Evolutionary conservation across 371 early-diverging fungal species (phyloP), one percentile per base, ranked within the genome.

Genomic region (Mortierella sp.): DNA sequence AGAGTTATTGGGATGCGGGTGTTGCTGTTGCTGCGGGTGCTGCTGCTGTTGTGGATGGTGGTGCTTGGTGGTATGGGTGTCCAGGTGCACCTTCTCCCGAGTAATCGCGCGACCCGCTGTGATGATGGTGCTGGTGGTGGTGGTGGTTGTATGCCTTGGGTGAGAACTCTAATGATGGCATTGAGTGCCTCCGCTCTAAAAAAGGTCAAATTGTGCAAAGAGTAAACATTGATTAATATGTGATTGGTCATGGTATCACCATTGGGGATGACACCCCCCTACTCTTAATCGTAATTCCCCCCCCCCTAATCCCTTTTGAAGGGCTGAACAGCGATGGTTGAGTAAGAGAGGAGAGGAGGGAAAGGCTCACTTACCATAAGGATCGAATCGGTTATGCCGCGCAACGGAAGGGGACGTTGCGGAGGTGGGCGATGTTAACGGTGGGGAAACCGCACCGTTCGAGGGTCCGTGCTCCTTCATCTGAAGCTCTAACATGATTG

Each of bases 141-240:
- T 44, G 65, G 47, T 34, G 24, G 74, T 73, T 74, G 65, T 74
- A 80, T 44, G 81, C 78, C 65, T 84, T 84, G 13, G 78, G 77
- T 42, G 84, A 78, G 34, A 84, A 78, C 38, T 80, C 80, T 21
- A 84, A 55, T 0, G 84, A 84, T 13, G 84, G 84, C 84, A 84
- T 84, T 3, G 84, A 84, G 60, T 84, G 84, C 26, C 84, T 80
- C 5, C 84, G 84, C 55, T 84, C 84, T 84, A 70, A 44, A 28
- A 57, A n/a, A 74, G 47, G 65, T 31, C 63, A 75, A 47, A 63
- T 24, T 45, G 31, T 58, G 26, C 24, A 45, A 74, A 10, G 70
- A 47, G 42, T n/a, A 79, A 70, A 45, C 34, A 54, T 72, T 45
- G 26, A 34, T 47, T 45, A 44, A 34, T 47, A 55, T 21, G 24